Percentiles rank a stretch among this genome's conserved stretches.
phyloP scores from a whole-genome alignment of 2,329 filamentous ascomycete genomes.

The Penicillium sp. region DNA sequence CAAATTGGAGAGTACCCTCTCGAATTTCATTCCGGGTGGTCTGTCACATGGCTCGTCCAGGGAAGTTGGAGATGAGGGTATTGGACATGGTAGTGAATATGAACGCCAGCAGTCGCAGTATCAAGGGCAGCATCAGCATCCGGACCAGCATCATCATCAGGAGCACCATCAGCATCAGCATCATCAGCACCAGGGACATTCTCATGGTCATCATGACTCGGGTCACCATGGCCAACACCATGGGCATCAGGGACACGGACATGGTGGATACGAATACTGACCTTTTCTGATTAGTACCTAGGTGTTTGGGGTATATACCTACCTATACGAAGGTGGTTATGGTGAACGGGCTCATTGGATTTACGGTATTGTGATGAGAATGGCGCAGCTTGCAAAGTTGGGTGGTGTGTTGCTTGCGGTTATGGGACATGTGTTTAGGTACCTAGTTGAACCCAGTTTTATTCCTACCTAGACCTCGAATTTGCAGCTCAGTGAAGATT shows the following conservation, averaged over 20 bases:
- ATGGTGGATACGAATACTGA: neutral
- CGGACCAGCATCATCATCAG: slow-evolving; percentile 2
- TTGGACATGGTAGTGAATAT: neutral
- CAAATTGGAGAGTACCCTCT: slow-evolving; percentile 34
- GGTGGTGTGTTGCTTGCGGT: neutral
- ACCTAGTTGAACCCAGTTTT: neutral
- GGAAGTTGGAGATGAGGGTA: slow-evolving; percentile 14
- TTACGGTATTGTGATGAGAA: neutral
- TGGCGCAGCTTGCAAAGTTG: neutral
- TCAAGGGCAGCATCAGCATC: slow-evolving; percentile 11
- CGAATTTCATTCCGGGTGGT: slow-evolving; percentile 30
- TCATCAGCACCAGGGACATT: neutral
- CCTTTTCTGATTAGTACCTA: neutral
- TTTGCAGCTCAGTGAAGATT: neutral
- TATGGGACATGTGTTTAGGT: neutral
- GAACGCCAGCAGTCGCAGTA: neutral
- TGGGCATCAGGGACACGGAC: neutral
- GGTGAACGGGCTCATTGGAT: neutral
- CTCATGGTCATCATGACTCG: neutral
- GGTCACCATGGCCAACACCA: neutral
- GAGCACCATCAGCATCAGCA: slow-evolving; percentile 3
- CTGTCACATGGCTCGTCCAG: slow-evolving; percentile 25
- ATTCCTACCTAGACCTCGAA: neutral
- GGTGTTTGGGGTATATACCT: no score
- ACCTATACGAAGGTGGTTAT: neutral